Evolutionary conservation across 768 basidiomycete genomes (phyloP).

Genomic region (Sarcodon aspratus): DNA sequence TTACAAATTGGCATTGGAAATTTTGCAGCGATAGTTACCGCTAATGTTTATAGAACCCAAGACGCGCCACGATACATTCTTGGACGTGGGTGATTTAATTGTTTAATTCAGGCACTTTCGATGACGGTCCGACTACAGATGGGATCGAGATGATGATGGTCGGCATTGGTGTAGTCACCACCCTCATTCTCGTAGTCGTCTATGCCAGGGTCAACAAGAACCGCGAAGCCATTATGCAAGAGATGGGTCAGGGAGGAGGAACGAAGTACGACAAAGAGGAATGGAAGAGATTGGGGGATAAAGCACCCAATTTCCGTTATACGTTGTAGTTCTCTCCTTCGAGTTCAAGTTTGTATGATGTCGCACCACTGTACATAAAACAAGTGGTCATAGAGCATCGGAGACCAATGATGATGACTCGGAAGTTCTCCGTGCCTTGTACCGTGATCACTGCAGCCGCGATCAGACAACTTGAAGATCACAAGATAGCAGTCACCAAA

Average conservation of each 20-base stretch:
- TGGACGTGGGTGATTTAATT: slow-evolving; percentile 35
- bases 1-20: slow-evolving; percentile 58
- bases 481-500: no score
- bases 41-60: slow-evolving; percentile 46
- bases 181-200: slow-evolving; percentile 33
- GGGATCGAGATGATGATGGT: slow-evolving; percentile 58
- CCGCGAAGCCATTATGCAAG: slow-evolving; percentile 33
- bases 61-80: slow-evolving; percentile 51
- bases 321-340: slow-evolving; percentile 28
- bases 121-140: slow-evolving; percentile 24
- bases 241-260: slow-evolving; percentile 20
- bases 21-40: slow-evolving; percentile 51
- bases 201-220: slow-evolving; percentile 47
- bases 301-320: slow-evolving; percentile 54
- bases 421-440: no score
- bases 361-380: no score
- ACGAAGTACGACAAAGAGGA: slow-evolving; percentile 13
- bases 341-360: no score
- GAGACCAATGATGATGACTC: no score
- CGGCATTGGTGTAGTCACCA: slow-evolving; percentile 44
- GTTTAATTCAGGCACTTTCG: neutral
- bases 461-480: no score
- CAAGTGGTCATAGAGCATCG: no score
- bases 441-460: no score
- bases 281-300: slow-evolving; percentile 37